These are phyloP conservation scores for Jaminaea rosea DNA, from an alignment of 1,284 basidiomycete genomes.

Conservation along the genomic window DNA sequence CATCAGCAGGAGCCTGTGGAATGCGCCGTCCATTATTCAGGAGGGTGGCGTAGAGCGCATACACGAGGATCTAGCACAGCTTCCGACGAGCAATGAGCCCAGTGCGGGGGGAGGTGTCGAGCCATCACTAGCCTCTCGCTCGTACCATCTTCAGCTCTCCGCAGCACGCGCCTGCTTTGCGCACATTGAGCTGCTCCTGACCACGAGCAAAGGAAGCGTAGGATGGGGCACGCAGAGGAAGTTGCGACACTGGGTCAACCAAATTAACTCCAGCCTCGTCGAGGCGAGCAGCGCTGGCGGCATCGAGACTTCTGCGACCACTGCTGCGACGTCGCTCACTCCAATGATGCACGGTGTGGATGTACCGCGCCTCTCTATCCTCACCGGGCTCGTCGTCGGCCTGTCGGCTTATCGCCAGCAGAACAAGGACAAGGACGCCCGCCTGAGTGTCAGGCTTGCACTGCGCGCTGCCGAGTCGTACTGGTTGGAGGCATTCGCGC, in stretches of 20 bases:
- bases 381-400: conserved; percentile 34
- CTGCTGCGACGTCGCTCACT: background rate
- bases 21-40: background rate
- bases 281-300: background rate
- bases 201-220: conserved; percentile 14
- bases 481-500: conserved; percentile 31
- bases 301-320: no score
- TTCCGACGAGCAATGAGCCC: no score
- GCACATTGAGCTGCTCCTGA: conserved; percentile 28
- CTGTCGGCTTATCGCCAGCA: conserved; percentile 21
- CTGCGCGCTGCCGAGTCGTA: conserved; percentile 20
- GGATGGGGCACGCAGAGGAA: conserved; percentile 23
- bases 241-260: conserved; percentile 22
- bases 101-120: no score
- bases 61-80: conserved; percentile 1
- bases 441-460: conserved; percentile 17
- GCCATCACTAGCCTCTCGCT: conserved; percentile 16
- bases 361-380: conserved; percentile 30
- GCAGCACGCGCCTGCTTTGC: conserved; percentile 25
- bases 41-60: background rate
- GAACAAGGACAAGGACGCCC: conserved; percentile 6
- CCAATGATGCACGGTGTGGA: conserved; percentile 8
- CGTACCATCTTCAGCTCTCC: conserved; percentile 16
- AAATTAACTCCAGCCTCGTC: conserved; percentile 18
- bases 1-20: conserved; percentile 33